Evolutionary conservation across 2,329 filamentous ascomycete species (phyloP).

Genomic region (Tolypocladium sp.): DNA sequence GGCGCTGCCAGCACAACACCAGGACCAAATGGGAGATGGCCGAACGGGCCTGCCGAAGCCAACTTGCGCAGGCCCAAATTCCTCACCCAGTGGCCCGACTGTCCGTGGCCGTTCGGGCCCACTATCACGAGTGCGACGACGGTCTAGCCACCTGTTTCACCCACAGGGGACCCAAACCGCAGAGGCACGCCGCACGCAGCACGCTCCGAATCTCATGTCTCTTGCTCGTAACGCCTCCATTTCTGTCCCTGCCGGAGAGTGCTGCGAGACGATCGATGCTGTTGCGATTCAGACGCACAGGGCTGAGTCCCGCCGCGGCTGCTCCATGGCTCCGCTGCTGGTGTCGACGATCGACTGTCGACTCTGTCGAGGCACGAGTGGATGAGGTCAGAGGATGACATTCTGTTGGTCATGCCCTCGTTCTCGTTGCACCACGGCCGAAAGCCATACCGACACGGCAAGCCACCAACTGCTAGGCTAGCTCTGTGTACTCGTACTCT

Average conservation of each 20-base stretch:
- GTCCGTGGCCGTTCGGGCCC: neutral
- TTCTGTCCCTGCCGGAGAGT: too few species aligned
- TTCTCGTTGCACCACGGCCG: neutral
- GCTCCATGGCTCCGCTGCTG: neutral
- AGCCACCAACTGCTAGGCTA: neutral
- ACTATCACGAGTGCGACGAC: neutral
- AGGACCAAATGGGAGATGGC: neutral
- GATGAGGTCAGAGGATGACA: neutral
- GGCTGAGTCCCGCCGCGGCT: too few species aligned
- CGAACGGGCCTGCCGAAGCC: neutral
- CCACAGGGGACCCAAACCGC: neutral
- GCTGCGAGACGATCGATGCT: too few species aligned
- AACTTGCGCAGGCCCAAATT: too few species aligned
- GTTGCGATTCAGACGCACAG: too few species aligned
- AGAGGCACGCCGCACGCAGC: neutral
- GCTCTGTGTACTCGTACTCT: neutral
- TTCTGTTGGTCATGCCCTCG: neutral
- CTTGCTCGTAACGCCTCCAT: too few species aligned
- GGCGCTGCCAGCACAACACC: neutral
- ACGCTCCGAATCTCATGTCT: too few species aligned
- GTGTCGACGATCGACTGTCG: too few species aligned
- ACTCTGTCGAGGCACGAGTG: too few species aligned
- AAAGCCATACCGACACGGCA: neutral
- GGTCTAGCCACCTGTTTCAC: neutral
- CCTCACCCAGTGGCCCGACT: neutral